Conservation (phyloP, 306 rosid genomes). For the Quercus engelmannii region DNA sequence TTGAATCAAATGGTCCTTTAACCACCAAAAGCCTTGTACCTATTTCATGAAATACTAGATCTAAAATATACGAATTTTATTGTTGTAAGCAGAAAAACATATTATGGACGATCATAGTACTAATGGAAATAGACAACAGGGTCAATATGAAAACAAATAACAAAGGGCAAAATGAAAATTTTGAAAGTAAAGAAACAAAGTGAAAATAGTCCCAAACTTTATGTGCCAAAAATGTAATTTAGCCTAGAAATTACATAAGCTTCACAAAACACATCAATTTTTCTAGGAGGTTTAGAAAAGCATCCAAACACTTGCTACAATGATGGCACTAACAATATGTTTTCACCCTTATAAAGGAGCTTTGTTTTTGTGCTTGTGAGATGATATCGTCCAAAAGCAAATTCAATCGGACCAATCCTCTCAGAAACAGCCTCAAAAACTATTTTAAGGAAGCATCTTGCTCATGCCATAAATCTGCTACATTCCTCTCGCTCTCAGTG, state of each 20-base stretch:
- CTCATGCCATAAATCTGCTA: not conserved
- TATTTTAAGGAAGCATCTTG: not conserved
- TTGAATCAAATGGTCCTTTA: no score
- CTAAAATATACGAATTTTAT: no score
- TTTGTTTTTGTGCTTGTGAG: not conserved
- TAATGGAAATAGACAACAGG: no score
- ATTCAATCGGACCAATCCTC: not conserved
- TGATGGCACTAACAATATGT: not conserved
- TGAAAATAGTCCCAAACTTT: no score
- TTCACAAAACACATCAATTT: not conserved
- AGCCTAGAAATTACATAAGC: not conserved
- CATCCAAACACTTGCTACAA: not conserved
- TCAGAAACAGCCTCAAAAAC: not conserved
- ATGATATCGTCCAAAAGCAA: not conserved
- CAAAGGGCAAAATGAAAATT: no score
- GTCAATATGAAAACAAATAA: no score
- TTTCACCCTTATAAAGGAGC: not conserved
- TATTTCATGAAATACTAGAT: no score
- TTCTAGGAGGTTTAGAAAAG: not conserved
- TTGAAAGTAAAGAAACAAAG: no score
- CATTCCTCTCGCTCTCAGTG: not conserved
- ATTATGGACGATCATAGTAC: no score
- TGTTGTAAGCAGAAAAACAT: no score
- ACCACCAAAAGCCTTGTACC: no score
- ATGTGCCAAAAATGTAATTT: no score